A percentile compares a stretch with the other conserved stretches of the same genome.
phyloP scores from a whole-genome alignment of 1,284 basidiomycete genomes.

The Cystobasidium slooffiae region DNA sequence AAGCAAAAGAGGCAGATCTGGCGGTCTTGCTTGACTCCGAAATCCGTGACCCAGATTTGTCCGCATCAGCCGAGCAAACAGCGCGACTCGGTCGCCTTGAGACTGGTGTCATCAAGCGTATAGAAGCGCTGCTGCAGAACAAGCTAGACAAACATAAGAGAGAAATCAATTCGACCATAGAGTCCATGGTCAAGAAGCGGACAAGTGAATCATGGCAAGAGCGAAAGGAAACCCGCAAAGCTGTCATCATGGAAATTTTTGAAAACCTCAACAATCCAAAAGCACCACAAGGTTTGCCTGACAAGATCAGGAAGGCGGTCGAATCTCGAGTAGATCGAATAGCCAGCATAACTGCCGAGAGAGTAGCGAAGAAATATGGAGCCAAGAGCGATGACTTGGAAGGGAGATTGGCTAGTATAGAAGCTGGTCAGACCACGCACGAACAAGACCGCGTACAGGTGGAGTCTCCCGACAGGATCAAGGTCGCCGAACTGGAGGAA shows the following conservation, averaged over 20 bases:
- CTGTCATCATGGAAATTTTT: not conserved
- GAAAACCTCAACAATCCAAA: not conserved
- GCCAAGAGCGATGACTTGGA: not conserved
- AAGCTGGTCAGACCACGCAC: not conserved
- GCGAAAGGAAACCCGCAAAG: conserved; percentile 1
- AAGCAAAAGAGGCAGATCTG: not conserved
- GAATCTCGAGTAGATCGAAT: not conserved
- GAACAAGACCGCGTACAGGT: not conserved
- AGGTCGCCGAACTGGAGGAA: conserved; percentile 4
- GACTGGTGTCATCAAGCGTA: conserved; percentile 18
- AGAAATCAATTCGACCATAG: not conserved
- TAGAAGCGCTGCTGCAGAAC: conserved; percentile 2
- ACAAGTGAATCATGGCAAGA: not conserved
- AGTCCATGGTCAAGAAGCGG: not conserved
- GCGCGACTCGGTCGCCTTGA: not conserved
- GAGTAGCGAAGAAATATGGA: not conserved
- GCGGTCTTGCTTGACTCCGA: not conserved
- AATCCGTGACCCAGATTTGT: not conserved
- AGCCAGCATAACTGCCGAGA: conserved; percentile 1
- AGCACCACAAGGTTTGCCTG: conserved; percentile 1
- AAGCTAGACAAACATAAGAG: not conserved
- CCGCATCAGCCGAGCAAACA: not conserved
- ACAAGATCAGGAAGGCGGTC: conserved; percentile 1
- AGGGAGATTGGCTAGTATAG: conserved; percentile 2
- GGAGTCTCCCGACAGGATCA: not conserved